These are phyloP conservation scores for Thraustochytrium sp. DNA, from an alignment of 352 stramenopile species.

Conservation along the genomic window DNA sequence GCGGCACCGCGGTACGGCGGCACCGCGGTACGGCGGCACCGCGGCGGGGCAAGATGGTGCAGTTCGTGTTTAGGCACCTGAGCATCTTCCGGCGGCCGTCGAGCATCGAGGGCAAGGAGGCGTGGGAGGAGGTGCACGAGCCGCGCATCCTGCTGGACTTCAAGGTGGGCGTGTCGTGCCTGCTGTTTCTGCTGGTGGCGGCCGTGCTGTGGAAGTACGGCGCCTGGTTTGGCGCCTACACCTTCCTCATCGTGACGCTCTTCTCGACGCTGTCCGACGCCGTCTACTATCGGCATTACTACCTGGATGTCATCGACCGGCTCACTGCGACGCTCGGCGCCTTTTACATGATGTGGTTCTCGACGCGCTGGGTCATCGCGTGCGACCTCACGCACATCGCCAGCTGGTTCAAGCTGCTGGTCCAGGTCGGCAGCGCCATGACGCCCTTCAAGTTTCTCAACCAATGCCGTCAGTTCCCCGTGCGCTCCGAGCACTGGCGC, in stretches of 20 bases:
- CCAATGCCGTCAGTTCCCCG: slow-evolving; percentile 35
- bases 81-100: slow-evolving; percentile 40
- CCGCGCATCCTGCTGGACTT: slow-evolving; percentile 31
- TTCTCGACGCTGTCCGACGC: slow-evolving; percentile 37
- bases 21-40: too few species aligned
- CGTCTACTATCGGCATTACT: slow-evolving; percentile 39
- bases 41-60: slow-evolving; percentile 7
- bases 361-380: slow-evolving; percentile 22
- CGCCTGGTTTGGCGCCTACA: slow-evolving; percentile 10
- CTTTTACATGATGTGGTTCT: slow-evolving; percentile 33
- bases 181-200: slow-evolving; percentile 21
- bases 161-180: slow-evolving; percentile 36
- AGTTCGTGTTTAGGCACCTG: slow-evolving; percentile 42
- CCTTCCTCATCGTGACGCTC: slow-evolving; percentile 34
- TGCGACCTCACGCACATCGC: background rate
- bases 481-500: slow-evolving; percentile 33
- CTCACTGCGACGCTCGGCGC: slow-evolving; percentile 21
- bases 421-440: background rate
- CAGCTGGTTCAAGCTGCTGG: slow-evolving; percentile 6
- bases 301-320: slow-evolving; percentile 36
- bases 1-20: too few species aligned
- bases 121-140: slow-evolving; percentile 38
- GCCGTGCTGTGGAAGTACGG: background rate
- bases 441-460: slow-evolving; percentile 41
- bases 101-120: slow-evolving; percentile 32